A percentile compares a stretch with the other conserved stretches of the same genome.
Evolutionary conservation across 2,329 filamentous ascomycete species (phyloP).

Genomic region (Chaetomium globosum): DNA sequence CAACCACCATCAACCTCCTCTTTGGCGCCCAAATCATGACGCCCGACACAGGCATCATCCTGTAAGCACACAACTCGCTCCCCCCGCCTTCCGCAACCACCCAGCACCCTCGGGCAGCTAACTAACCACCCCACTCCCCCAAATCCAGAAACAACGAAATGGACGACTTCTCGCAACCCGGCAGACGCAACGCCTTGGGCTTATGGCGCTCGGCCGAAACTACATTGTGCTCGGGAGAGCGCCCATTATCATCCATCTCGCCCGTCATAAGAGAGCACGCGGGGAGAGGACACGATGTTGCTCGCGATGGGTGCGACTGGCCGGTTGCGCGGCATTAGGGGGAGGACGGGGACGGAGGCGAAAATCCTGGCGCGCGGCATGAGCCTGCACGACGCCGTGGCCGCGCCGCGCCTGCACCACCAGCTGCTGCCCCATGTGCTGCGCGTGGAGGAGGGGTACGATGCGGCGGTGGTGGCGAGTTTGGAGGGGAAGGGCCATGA

Average conservation of each 20-base stretch:
- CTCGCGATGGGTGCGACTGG: conserved; percentile 77
- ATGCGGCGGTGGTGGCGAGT: conserved; percentile 69
- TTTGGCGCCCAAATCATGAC: conserved; percentile 82
- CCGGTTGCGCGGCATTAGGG: conserved; percentile 80
- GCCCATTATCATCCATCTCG: conserved; percentile 80
- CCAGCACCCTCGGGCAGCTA: not conserved
- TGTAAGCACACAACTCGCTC: conserved; percentile 43
- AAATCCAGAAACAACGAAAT: conserved; percentile 59
- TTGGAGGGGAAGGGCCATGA: conserved; percentile 71
- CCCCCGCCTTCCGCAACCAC: not conserved
- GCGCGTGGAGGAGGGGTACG: conserved; percentile 71
- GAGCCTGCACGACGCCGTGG: conserved; percentile 64
- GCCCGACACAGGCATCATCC: conserved; percentile 78
- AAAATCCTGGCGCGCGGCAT: conserved; percentile 70
- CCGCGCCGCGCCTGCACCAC: conserved; percentile 74
- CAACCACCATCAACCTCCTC: conserved; percentile 84
- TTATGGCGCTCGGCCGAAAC: conserved; percentile 78
- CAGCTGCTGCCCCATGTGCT: conserved; percentile 73
- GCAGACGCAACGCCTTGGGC: conserved; percentile 76
- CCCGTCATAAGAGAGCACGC: conserved; percentile 76
- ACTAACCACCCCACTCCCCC: not conserved
- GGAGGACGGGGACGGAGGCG: conserved; percentile 76
- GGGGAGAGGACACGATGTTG: conserved; percentile 65
- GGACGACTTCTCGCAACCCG: conserved; percentile 86
- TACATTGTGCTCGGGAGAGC: conserved; percentile 78